Evolutionary conservation across 2,329 filamentous ascomycete genomes (phyloP).

Genomic region (Aureobasidium pullulans): DNA sequence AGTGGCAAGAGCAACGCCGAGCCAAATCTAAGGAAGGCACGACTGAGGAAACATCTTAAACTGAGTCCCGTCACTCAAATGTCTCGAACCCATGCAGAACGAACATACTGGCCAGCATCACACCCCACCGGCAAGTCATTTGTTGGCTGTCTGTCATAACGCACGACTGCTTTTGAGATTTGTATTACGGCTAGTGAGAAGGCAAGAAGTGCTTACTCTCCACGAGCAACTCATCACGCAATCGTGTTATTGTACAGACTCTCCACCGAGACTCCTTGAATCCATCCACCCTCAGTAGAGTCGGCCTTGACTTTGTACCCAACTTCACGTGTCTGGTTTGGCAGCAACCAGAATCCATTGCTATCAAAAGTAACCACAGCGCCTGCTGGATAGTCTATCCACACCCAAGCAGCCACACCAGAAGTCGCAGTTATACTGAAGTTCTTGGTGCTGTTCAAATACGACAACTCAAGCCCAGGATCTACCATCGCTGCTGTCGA

Average conservation of each 20-base stretch:
- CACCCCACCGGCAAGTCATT: too few species aligned
- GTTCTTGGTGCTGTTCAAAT: slow-evolving; percentile 24
- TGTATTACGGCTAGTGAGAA: too few species aligned
- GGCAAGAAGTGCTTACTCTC: too few species aligned
- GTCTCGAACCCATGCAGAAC: too few species aligned
- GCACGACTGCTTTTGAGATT: too few species aligned
- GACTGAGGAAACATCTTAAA: neutral
- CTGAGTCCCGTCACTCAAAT: neutral
- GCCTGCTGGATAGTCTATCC: slow-evolving; percentile 46
- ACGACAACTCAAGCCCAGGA: slow-evolving; percentile 38
- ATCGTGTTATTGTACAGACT: slow-evolving; percentile 46
- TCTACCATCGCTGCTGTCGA: slow-evolving; percentile 41
- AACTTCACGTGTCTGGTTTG: slow-evolving; percentile 39
- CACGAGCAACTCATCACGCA: neutral
- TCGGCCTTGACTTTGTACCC: slow-evolving; percentile 41
- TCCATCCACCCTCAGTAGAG: slow-evolving; percentile 38
- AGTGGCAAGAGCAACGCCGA: neutral
- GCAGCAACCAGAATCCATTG: slow-evolving; percentile 46
- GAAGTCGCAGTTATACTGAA: slow-evolving; percentile 43
- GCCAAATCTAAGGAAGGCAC: neutral
- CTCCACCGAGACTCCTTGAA: slow-evolving; percentile 40
- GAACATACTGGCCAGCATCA: too few species aligned
- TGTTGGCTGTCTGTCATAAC: too few species aligned
- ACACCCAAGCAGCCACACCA: slow-evolving; percentile 48
- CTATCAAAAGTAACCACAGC: slow-evolving; percentile 45